Evolutionary conservation across 2,329 filamentous ascomycete genomes (phyloP).

Genomic region (Stromatinia cepivora): DNA sequence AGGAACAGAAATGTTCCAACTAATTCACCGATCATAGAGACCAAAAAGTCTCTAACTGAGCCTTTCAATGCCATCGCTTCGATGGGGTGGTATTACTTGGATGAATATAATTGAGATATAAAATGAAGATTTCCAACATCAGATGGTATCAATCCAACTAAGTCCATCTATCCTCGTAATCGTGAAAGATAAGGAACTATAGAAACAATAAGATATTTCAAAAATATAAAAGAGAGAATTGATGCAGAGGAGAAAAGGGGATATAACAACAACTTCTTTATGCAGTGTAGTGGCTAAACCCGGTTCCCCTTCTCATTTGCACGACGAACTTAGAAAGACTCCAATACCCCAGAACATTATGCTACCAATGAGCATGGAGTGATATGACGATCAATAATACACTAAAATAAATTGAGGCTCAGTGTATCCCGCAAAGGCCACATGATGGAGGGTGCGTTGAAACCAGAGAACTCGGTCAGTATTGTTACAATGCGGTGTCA

Average conservation of each 20-base stretch:
- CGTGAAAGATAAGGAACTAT: neutral
- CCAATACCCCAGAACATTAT: neutral
- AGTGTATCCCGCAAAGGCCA: neutral
- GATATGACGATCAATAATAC: slow-evolving; percentile 1
- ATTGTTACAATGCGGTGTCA: neutral
- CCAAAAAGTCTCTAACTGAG: slow-evolving; percentile 42
- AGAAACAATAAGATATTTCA: neutral
- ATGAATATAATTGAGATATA: neutral
- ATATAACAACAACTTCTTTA: neutral
- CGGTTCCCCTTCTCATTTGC: neutral
- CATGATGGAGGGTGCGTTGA: neutral
- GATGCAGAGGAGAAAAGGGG: neutral
- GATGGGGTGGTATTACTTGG: neutral
- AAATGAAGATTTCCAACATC: neutral
- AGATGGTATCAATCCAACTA: neutral
- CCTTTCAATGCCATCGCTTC: neutral
- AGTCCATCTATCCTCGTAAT: neutral
- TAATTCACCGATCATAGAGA: slow-evolving; percentile 50
- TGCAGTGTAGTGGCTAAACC: neutral
- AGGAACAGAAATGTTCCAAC: slow-evolving; percentile 48
- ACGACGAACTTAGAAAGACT: neutral
- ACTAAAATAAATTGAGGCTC: neutral
- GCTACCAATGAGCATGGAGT: neutral
- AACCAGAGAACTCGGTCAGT: neutral
- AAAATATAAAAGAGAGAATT: neutral